Evolutionary conservation across 1,284 basidiomycete species (phyloP), one percentile per base, ranked within the genome.

Genomic region (Heterobasidion irregulare): DNA sequence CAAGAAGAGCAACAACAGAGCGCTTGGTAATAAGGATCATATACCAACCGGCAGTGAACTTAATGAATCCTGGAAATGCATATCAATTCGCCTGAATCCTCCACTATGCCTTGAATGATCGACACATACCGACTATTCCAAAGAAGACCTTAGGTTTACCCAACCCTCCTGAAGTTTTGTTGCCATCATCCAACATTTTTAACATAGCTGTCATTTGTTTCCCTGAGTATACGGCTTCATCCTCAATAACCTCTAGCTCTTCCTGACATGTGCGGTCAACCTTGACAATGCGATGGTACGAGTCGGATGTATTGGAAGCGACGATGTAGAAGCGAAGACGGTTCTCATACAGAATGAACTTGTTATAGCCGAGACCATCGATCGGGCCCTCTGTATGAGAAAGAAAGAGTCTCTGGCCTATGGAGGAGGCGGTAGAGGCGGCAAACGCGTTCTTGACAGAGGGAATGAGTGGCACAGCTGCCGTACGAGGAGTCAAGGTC

Each of bases 131-230:
- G 60, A 83, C 82, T 60, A 91, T 75, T 0, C 89, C 89, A 69
- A 88, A 94, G 65, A 94, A 91, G 19, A 88, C 78, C 57, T 81
- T 79, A 0, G 89, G 84, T 62, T 87, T 92, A 6, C 90, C 92
- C 57, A 98, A 72, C 1, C 95, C 94, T 8, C 95, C 95, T 9
- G 86, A 86, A 4, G 77, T 79, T 67, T 86, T 89, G 70, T 98
- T 98, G 16, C 94, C 94, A 64, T 98, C 94, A 58, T 94, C 90
- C 13, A 99, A 78, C 89, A 95, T 97, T 68, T 92, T 91, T 60
- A 98, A 76, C 71, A 98, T 84, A 41, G 86, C 84, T 52, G 83
- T 89, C 78, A 98, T 89, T 72, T 99, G 90, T 63, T 85, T 86
- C 12, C 87, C 84, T 47, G 84, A 91, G 68, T 99, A 99, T 35